Evolutionary conservation across 2,329 filamentous ascomycete genomes (phyloP), one percentile per base, ranked within the genome.

Genomic region (Chrysoporthe austroafricana): DNA sequence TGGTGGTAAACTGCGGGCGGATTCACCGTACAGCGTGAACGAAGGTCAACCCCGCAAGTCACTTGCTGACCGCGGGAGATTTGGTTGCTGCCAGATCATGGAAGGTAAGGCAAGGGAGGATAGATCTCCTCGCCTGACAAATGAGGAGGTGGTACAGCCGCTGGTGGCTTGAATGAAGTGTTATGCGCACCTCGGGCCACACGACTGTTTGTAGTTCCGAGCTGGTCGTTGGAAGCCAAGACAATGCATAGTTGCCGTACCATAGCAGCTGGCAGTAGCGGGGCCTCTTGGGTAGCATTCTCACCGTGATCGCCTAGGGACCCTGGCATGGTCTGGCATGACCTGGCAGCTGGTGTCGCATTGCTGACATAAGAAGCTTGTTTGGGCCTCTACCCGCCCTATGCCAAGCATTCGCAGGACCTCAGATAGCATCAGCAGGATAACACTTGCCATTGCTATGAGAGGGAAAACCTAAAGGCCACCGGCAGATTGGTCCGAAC

Each of bases 101-200:
- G 34, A 39, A 39, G 18, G 9, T 57, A 26, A 21, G 54, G 54
- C 34, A 57, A 18, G 14, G 54, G 32, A 57, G 34, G 34, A 39
- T 18, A 32, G 4, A 57, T 36, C 8, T 34, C n/a, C 58, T 21
- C 34, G 42, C 36, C 26, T 61, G 42, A 18, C 7, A 32, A n/a
- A 32, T 14, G 18, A n/a, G 43, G 13, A 16, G 57, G 36, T 32
- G 39, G 26, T 5, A 44, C 34, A 34, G 21, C 14, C 9, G 6
- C 54, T 57, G 54, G 34, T 36, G 16, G 52, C 52, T 46, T 56
- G 13, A 56, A 57, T 39, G 54, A 57, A 39, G 9, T 57, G 34
- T 57, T n/a, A 39, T 39, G 54, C 54, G 54, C 54, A 57, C 26
- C 50, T 26, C 50, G 8, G 50, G 50, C 50, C 21, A 54, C 32